Evolutionary conservation across 1,284 basidiomycete species (phyloP), one percentile per base, ranked within the genome.

Genomic region (Rugosomyces carneus): DNA sequence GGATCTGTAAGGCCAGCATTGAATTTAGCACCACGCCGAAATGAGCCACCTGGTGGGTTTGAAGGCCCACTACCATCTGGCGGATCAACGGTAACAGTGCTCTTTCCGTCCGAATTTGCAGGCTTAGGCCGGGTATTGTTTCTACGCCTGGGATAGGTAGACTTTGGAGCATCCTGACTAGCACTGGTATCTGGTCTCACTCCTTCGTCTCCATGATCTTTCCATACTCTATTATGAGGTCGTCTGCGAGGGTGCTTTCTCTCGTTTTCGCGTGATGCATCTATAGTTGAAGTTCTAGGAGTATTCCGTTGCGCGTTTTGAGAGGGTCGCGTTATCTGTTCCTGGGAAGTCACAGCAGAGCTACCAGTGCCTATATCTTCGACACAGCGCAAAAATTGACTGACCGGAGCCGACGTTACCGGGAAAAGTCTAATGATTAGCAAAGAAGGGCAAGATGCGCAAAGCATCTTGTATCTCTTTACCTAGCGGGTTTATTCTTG

Each of bases 1-100:
- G 51, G 41, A 5, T 56, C 46, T 13, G 62, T 62, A 11, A 65
- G 48, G 36, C 53, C 44, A 34, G 55, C 52, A 43, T 53, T 52
- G 23, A 53, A 55, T 41, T 48, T 49, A 11, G 47, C 45, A 35
- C 51, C 48, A 27, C 51, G 56, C 31, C 47, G 42, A 24, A 40
- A 29, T 36, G 35, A 8, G 13, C 41, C 27, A 15, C 27, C 37
- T 13, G 44, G 19, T 11, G 35, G 44, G 13, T 37, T 40, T 21
- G 36, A 27, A n/a, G 29, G 27, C 24, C 37, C 23, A 23, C 26
- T 23, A 4, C 11, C 29, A 31, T 31, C 4, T 6, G 29, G 6
- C 3, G 29, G 7, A 31, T 11, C 11, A n/a, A 4, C 29, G 13
- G 7, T n/a, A 3, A 31, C 3, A 11, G 7, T 31, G 11, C 13